Percentiles rank a stretch among this genome's conserved stretches.
Conservation (phyloP, 768 basidiomycete species). For the Mrakia gelida region DNA sequence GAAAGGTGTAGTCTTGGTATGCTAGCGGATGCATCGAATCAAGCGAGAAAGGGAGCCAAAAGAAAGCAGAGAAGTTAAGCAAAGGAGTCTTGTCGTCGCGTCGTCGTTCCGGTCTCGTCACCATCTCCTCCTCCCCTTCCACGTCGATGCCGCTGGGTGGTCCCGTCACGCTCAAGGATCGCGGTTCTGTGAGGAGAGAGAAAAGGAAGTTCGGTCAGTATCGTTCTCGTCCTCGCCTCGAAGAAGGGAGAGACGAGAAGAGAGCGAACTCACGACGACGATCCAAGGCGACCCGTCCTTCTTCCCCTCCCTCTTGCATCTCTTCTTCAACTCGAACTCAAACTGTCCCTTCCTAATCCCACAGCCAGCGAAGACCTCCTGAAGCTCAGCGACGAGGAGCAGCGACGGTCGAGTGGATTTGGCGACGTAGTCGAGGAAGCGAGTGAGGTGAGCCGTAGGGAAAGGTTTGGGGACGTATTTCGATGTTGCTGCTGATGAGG, state of each 20-base stretch:
- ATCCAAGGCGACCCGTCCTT: slow-evolving; percentile 62
- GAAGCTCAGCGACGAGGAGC: slow-evolving; percentile 65
- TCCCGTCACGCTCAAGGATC: neutral
- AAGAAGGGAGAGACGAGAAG: neutral
- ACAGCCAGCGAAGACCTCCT: slow-evolving; percentile 62
- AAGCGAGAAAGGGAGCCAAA: neutral
- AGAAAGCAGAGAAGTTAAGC: neutral
- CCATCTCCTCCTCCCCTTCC: neutral
- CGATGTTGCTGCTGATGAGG: slow-evolving; percentile 47
- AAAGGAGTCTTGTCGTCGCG: neutral
- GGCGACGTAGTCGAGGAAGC: slow-evolving; percentile 58
- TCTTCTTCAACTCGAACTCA: slow-evolving; percentile 71
- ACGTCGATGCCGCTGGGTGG: too few relatives aligned
- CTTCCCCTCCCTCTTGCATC: slow-evolving; percentile 49
- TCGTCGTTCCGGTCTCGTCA: neutral
- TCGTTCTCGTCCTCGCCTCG: neutral
- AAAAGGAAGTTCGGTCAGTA: too few relatives aligned
- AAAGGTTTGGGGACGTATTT: slow-evolving; percentile 47
- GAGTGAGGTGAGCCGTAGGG: slow-evolving; percentile 61
- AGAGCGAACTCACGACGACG: slow-evolving; percentile 48
- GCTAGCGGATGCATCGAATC: neutral
- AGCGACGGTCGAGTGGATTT: slow-evolving; percentile 56
- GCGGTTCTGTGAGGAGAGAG: neutral
- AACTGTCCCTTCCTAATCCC: slow-evolving; percentile 62
- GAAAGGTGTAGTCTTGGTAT: neutral